Percentiles rank a stretch among this genome's conserved stretches.
Evolutionary conservation across 1,284 basidiomycete genomes (phyloP).

Genomic region (Quambalaria eucalypti): DNA sequence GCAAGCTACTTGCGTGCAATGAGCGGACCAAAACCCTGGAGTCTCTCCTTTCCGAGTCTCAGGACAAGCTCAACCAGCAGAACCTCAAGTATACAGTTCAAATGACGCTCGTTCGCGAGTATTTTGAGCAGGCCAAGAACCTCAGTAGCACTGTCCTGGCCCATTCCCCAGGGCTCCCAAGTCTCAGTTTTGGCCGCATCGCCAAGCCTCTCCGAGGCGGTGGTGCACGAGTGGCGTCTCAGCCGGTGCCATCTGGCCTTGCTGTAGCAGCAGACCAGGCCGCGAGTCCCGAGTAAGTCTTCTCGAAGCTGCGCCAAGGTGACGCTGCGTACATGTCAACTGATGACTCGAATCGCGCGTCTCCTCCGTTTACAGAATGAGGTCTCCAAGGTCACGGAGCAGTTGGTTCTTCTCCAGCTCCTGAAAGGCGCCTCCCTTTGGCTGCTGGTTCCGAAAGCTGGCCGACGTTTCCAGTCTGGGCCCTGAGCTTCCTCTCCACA

Average conservation of each 20-base stretch:
- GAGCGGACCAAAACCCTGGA: constrained; percentile 80
- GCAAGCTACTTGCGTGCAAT: constrained; percentile 87
- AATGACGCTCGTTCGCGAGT: constrained; percentile 78
- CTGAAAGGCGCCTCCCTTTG: too few species aligned
- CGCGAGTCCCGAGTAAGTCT: neutral
- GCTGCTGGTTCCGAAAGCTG: too few species aligned
- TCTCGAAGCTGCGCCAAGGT: too few species aligned
- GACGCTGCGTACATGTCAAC: neutral
- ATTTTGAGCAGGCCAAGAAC: constrained; percentile 77
- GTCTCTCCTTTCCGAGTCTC: constrained; percentile 79
- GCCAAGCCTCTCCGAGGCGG: constrained; percentile 12
- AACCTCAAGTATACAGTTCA: constrained; percentile 93
- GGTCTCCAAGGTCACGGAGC: constrained; percentile 1
- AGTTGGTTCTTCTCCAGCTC: constrained; percentile 12
- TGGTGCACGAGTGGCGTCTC: constrained; percentile 2
- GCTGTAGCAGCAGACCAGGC: neutral
- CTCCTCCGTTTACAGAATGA: neutral
- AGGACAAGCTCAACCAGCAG: constrained; percentile 77
- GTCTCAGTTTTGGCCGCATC: constrained; percentile 7
- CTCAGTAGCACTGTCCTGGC: constrained; percentile 48
- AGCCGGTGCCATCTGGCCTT: neutral
- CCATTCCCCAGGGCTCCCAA: neutral
- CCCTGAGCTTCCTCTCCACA: too few species aligned
- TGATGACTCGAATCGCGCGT: neutral
- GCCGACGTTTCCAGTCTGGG: too few species aligned